Percentiles rank a stretch among this genome's conserved stretches.
phyloP scores from a whole-genome alignment of 352 stramenopile genomes.

The Blastocystis sp. region DNA sequence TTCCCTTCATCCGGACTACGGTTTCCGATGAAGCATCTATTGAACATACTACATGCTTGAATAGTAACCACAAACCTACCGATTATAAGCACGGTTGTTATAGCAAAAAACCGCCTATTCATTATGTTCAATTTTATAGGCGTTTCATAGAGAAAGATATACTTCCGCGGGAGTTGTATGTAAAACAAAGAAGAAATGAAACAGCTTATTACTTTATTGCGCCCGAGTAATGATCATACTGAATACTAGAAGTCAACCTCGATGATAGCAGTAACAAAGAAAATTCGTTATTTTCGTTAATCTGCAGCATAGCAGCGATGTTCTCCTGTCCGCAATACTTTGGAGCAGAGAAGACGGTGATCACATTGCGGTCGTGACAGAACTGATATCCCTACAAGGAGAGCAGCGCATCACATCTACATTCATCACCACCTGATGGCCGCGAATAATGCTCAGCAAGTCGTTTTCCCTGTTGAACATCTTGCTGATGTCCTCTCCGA shows the following conservation, averaged over 20 bases:
- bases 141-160: neutral
- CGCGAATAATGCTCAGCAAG: constrained; percentile 81
- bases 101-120: neutral
- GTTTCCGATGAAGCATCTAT: neutral
- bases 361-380: constrained; percentile 85
- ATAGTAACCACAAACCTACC: neutral
- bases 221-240: constrained; percentile 72
- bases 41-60: neutral
- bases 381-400: constrained; percentile 81
- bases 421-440: constrained; percentile 90
- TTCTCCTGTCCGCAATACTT: constrained; percentile 98
- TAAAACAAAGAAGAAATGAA: constrained; percentile 73
- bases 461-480: constrained; percentile 88
- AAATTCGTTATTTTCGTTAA: constrained; percentile 80
- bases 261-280: constrained; percentile 5
- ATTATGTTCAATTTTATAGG: neutral
- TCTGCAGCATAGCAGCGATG: constrained; percentile 91
- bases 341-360: constrained; percentile 95
- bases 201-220: constrained; percentile 75
- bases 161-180: neutral
- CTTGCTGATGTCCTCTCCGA: constrained; percentile 81
- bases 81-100: neutral
- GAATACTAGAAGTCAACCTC: constrained; percentile 11
- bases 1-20: neutral
- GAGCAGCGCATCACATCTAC: constrained; percentile 65